These are phyloP conservation scores for Uncinocarpus reesii DNA, from an alignment of 2,329 filamentous ascomycete genomes.

Conservation along the genomic window DNA sequence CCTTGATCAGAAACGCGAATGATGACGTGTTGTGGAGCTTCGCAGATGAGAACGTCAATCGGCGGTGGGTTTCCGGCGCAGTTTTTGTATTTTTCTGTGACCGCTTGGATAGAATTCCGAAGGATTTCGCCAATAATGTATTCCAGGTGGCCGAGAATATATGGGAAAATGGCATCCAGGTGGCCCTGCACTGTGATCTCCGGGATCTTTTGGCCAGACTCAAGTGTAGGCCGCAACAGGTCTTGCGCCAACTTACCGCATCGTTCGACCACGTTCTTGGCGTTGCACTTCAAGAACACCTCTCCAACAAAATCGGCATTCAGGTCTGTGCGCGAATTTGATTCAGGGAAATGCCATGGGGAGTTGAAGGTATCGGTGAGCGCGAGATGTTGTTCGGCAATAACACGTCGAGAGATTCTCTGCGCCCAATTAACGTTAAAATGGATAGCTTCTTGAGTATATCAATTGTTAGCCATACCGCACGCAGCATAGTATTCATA, in stretches of 20 bases:
- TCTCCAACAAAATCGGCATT: constrained; percentile 83
- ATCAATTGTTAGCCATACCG: constrained; percentile 49
- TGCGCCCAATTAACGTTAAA: constrained; percentile 27
- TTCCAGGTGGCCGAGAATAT: constrained; percentile 89
- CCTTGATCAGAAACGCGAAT: constrained; percentile 93
- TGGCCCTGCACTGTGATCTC: constrained; percentile 77
- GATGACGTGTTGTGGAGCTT: constrained; percentile 88
- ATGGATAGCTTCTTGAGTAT: not conserved
- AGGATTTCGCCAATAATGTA: constrained; percentile 95
- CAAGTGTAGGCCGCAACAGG: constrained; percentile 65
- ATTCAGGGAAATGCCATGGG: constrained; percentile 76
- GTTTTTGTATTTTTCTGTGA: constrained; percentile 61
- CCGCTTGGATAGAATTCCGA: constrained; percentile 86
- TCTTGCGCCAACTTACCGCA: constrained; percentile 68
- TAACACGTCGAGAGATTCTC: constrained; percentile 90
- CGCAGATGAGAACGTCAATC: constrained; percentile 89
- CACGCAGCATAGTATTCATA: constrained; percentile 87
- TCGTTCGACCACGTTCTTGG: constrained; percentile 74
- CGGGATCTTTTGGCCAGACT: constrained; percentile 59
- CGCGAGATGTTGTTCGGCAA: constrained; percentile 92
- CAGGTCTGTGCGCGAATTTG: constrained; percentile 52
- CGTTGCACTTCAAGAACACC: constrained; percentile 86
- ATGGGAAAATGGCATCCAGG: constrained; percentile 82
- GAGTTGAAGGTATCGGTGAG: constrained; percentile 90
- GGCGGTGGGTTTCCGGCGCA: constrained; percentile 52